A percentile compares a stretch with the other conserved stretches of the same genome.
Conservation (phyloP, 1,139 yeast species). For the Taphrina wiesneri region DNA sequence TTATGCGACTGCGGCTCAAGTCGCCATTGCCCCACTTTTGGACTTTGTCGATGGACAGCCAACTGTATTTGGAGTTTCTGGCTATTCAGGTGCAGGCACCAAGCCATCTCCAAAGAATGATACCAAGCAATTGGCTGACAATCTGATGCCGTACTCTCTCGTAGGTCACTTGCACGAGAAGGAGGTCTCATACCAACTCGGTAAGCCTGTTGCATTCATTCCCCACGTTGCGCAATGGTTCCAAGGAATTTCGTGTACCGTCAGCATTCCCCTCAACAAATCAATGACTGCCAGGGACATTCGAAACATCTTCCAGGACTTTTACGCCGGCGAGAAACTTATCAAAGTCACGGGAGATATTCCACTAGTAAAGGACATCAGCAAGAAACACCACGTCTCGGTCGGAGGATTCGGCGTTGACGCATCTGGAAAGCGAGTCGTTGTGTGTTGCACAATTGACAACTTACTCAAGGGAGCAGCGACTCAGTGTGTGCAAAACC, state of each 20-base stretch:
- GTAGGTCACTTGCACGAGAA: conserved; percentile 96
- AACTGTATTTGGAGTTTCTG: conserved; percentile 89
- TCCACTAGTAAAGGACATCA: conserved; percentile 85
- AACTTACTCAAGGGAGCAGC: conserved; percentile 97
- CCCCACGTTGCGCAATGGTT: conserved; percentile 99
- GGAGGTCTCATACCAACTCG: conserved; percentile 81
- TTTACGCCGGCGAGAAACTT: conserved; percentile 83
- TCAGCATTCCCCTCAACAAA: conserved; percentile 79
- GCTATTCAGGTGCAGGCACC: conserved; percentile 98
- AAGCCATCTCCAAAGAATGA: conserved; percentile 97
- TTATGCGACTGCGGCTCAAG: conserved; percentile 96
- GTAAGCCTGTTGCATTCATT: conserved; percentile 77
- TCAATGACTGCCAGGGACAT: conserved; percentile 77
- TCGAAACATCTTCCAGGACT: conserved; percentile 80
- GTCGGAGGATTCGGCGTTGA: conserved; percentile 95
- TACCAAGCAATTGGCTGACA: conserved; percentile 66
- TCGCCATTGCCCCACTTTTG: conserved; percentile 81
- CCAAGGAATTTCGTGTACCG: conserved; percentile 94
- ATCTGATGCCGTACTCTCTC: conserved; percentile 89
- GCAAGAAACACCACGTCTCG: conserved; percentile 91
- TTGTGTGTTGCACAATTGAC: conserved; percentile 91
- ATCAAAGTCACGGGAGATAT: conserved; percentile 85
- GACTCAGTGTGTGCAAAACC: conserved; percentile 91
- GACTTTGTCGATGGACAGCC: conserved; percentile 64
- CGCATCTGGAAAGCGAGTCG: conserved; percentile 84